Base-by-base conservation (phyloP, 2,329 filamentous ascomycete genomes). In the Aspergillus viridinutans region DNA sequence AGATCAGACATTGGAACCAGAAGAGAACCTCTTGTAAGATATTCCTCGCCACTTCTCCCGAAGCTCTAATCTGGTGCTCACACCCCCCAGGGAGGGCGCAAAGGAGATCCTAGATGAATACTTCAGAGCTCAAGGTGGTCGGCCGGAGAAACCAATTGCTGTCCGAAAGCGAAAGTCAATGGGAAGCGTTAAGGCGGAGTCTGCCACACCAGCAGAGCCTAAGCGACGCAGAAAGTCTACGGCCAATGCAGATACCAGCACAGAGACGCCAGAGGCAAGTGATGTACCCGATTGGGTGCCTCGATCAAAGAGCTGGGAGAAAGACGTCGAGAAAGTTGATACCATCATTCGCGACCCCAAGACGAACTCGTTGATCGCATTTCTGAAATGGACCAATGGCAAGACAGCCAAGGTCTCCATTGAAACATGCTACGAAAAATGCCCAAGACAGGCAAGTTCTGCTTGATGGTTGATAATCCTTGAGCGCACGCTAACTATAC, bases 1-100 rank as follows among this genome's bases (percentile, higher is more conserved):
- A n/a, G 77, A 81, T 49, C 69, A 72, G 53, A 81, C 78, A 2
- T 65, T 73, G 64, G 78, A 81, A 57, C 76, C 77, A 1, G 77
- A 80, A 62, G 72, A 74, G 6, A 75, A 77, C 49, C 64, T 79
- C 4, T 50, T 76, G 72, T 78, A 71, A 55, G 74, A 49, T 57
- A 26, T 14, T 21, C 17, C 43, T 49, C 20, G 17, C 49, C 23
- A 12, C 7, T 20, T 26, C 17, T 26, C 4, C 8, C 40, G 21
- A 2, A 17, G 17, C 20, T 9, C 10, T 17, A 32, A 42, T 21
- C 43, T 32, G 45, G 57, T 57, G 60, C 64, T 70, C 26, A 71
- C 58, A 21, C 23, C 28, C 38, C 25, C 6, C 52, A 76, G 74
- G 58, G 72, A 74, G 3, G 74, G 72, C 52, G 76, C 78, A 26